Percentiles rank a stretch among this genome's conserved stretches.
Conservation (phyloP, 1,284 basidiomycete species). For the Meira miltonrushii region DNA sequence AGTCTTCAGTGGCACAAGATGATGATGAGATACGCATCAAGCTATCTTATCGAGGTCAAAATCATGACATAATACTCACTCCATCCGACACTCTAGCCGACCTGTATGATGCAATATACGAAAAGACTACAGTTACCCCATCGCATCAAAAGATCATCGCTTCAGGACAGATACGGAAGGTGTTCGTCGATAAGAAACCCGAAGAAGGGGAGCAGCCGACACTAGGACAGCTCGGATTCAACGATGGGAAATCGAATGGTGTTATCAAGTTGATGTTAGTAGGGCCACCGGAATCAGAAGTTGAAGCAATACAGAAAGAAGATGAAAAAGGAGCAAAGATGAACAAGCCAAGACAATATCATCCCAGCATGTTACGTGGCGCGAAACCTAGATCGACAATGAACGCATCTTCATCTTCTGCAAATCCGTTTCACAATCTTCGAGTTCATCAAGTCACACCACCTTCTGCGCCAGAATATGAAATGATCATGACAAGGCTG, state of each 20-base stretch:
- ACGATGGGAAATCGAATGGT: slow-evolving; percentile 17
- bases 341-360: slow-evolving; percentile 30
- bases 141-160: slow-evolving; percentile 35
- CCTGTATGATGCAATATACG: slow-evolving; percentile 21
- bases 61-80: neutral
- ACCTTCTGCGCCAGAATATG: slow-evolving; percentile 16
- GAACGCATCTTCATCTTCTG: neutral
- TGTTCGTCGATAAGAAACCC: neutral
- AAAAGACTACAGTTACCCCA: slow-evolving; percentile 21
- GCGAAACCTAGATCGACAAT: slow-evolving; percentile 15
- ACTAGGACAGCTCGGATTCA: slow-evolving; percentile 13
- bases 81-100: slow-evolving; percentile 8
- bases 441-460: slow-evolving; percentile 27
- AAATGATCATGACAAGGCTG: slow-evolving; percentile 25
- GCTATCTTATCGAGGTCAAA: slow-evolving; percentile 5
- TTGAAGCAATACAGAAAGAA: slow-evolving; percentile 15
- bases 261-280: slow-evolving; percentile 25
- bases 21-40: neutral
- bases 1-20: neutral
- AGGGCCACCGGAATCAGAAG: slow-evolving; percentile 25
- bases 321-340: slow-evolving; percentile 16
- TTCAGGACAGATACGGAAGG: slow-evolving; percentile 16
- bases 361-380: slow-evolving; percentile 39
- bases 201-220: neutral
- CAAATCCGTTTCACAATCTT: slow-evolving; percentile 24